phyloP scores from a whole-genome alignment of 1,139 yeast species.

The Nematodospora anomalae region DNA sequence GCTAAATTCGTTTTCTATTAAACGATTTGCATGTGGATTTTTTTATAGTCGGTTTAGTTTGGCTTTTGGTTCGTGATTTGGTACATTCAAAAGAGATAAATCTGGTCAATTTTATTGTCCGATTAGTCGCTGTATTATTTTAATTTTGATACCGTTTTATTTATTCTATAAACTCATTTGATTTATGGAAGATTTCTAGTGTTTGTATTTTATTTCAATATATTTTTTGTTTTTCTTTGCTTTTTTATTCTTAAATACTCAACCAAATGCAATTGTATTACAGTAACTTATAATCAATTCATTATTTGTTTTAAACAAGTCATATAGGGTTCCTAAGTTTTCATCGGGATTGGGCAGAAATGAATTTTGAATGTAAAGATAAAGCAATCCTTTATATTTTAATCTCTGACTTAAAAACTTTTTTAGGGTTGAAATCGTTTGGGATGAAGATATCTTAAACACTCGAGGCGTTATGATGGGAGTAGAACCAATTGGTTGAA shows the following conservation, averaged over 20 bases:
- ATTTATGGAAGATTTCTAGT: not conserved
- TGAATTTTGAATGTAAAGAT: conserved; percentile 56
- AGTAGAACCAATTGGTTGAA: conserved; percentile 61
- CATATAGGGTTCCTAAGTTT: conserved; percentile 46
- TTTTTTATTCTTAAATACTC: conserved; percentile 3
- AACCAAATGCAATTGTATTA: conserved; percentile 59
- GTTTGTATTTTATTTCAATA: no score
- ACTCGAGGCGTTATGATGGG: conserved; percentile 49
- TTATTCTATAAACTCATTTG: not conserved
- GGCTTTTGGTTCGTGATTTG: not conserved
- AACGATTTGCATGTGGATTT: not conserved
- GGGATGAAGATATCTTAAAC: conserved; percentile 48
- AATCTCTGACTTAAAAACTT: conserved; percentile 47
- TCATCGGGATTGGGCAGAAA: conserved; percentile 65
- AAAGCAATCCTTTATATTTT: conserved; percentile 24
- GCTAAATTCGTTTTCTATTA: conserved; percentile 65
- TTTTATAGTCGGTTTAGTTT: not conserved
- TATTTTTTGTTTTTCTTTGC: not conserved
- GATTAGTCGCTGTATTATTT: not conserved
- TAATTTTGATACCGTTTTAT: not conserved
- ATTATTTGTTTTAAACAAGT: conserved; percentile 43
- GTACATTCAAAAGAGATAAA: not conserved
- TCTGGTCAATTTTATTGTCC: no score
- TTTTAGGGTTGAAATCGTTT: conserved; percentile 46
- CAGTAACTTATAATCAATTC: conserved; percentile 59